A percentile compares a stretch with the other conserved stretches of the same genome.
Evolutionary conservation across 805 yeast genomes (phyloP).

Genomic region (Monosporozyma solicola): DNA sequence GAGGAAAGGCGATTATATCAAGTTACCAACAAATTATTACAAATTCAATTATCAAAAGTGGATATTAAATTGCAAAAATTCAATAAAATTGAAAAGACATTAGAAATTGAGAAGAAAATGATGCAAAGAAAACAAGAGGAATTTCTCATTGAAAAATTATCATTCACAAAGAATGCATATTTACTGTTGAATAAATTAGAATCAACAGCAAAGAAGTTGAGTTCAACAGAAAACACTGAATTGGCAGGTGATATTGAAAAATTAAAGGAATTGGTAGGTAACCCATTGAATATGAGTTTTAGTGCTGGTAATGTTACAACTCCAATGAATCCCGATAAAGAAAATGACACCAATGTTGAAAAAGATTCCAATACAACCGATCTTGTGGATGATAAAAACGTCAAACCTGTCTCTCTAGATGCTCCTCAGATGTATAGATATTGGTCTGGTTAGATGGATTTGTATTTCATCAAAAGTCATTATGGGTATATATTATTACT

Average conservation of each 20-base stretch:
- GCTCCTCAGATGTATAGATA: conserved; percentile 56
- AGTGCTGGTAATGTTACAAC: not conserved
- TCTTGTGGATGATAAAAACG: conserved; percentile 24
- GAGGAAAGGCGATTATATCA: conserved; percentile 73
- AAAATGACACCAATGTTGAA: conserved; percentile 13
- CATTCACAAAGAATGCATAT: conserved; percentile 53
- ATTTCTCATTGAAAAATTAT: conserved; percentile 52
- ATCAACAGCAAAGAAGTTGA: conserved; percentile 11
- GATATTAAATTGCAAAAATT: conserved; percentile 55
- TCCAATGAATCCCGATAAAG: not conserved
- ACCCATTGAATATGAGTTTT: conserved; percentile 24
- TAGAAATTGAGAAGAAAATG: conserved; percentile 54
- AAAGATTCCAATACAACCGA: conserved; percentile 28
- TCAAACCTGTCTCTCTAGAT: conserved; percentile 51
- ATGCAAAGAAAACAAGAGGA: conserved; percentile 59
- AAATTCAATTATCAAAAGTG: conserved; percentile 53
- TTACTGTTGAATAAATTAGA: conserved; percentile 36
- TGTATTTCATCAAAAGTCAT: not conserved
- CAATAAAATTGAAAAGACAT: conserved; percentile 52
- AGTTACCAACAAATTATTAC: conserved; percentile 46
- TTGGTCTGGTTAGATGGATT: conserved; percentile 45
- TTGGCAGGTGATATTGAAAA: conserved; percentile 15
- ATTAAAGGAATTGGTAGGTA: conserved; percentile 26
- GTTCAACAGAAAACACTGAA: conserved; percentile 7
- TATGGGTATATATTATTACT: not conserved